phyloP scores from a whole-genome alignment of 1,139 yeast species.

The Hemisphaericaspora xylanilytica region DNA sequence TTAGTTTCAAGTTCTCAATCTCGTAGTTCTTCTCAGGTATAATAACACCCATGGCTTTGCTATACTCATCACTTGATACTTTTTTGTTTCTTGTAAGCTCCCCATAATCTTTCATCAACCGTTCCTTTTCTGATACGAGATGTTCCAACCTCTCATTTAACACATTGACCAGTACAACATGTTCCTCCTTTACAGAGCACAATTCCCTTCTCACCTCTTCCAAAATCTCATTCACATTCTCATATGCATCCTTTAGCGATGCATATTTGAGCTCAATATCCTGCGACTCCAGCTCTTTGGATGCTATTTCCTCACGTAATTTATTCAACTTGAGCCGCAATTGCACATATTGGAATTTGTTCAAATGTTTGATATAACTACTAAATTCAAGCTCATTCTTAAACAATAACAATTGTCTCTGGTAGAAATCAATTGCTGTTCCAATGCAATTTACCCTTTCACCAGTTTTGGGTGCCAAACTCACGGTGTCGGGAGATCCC shows the following conservation, averaged over 20 bases:
- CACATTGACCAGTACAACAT: slow-evolving; percentile 8
- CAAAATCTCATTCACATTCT: slow-evolving; percentile 52
- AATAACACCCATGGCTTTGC: slow-evolving; percentile 14
- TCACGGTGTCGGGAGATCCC: background rate
- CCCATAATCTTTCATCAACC: slow-evolving; percentile 6
- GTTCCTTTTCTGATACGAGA: slow-evolving; percentile 19
- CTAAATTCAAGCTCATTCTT: slow-evolving; percentile 66
- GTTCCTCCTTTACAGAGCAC: slow-evolving; percentile 6
- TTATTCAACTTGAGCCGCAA: slow-evolving; percentile 28
- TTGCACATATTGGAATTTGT: slow-evolving; percentile 45
- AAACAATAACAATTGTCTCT: slow-evolving; percentile 55
- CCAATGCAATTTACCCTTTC: slow-evolving; percentile 15
- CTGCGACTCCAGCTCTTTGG: slow-evolving; percentile 7
- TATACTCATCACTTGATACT: slow-evolving; percentile 20
- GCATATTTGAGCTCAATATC: slow-evolving; percentile 9
- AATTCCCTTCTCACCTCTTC: slow-evolving; percentile 11
- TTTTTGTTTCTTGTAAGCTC: slow-evolving; percentile 20
- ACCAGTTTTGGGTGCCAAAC: background rate
- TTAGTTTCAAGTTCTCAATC: slow-evolving; percentile 19
- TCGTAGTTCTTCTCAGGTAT: slow-evolving; percentile 26
- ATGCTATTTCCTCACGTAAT: slow-evolving; percentile 16
- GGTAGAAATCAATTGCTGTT: slow-evolving; percentile 43
- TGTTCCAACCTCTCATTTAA: slow-evolving; percentile 14
- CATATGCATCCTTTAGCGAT: slow-evolving; percentile 26
- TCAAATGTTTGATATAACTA: slow-evolving; percentile 52